Evolutionary conservation across 768 basidiomycete species (phyloP).

Genomic region (Termitomyces sp.): DNA sequence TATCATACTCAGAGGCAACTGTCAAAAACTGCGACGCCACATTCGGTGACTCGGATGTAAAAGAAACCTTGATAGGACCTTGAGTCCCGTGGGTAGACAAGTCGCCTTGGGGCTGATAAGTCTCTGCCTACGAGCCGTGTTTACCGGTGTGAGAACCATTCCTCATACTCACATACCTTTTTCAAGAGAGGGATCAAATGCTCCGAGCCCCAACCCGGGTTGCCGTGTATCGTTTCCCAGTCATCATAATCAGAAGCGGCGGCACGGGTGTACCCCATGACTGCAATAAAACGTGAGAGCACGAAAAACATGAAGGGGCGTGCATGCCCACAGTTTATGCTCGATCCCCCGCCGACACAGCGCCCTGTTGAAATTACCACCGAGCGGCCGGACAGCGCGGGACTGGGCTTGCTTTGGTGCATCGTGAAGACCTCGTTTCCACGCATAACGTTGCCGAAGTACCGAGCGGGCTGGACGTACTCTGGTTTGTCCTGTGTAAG

Average conservation of each 20-base stretch:
- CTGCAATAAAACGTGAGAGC: constrained; percentile 15
- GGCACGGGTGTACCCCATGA: constrained; percentile 52
- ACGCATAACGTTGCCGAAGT: constrained; percentile 33
- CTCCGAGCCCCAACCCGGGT: constrained; percentile 57
- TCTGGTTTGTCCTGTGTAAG: constrained; percentile 38
- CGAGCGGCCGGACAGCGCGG: constrained; percentile 36
- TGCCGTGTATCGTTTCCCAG: constrained; percentile 47
- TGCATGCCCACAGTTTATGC: constrained; percentile 46
- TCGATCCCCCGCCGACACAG: constrained; percentile 58
- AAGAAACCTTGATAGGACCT: constrained; percentile 48
- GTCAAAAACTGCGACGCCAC: constrained; percentile 44
- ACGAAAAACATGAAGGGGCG: not conserved
- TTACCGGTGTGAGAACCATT: not conserved
- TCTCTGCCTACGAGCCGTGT: constrained; percentile 28
- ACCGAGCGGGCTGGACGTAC: constrained; percentile 53
- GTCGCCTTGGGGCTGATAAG: constrained; percentile 24
- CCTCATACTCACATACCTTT: constrained; percentile 37
- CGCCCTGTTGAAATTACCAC: constrained; percentile 39
- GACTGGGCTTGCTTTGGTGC: constrained; percentile 38
- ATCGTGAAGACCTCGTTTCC: constrained; percentile 37
- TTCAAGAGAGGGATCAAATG: constrained; percentile 52
- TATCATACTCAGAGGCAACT: constrained; percentile 42
- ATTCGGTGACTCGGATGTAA: constrained; percentile 30
- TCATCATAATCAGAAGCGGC: constrained; percentile 62
- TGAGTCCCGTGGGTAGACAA: constrained; percentile 37